Evolutionary conservation across 805 yeast species (phyloP), one percentile per base, ranked within the genome.

Genomic region (Kuraishia cidri): DNA sequence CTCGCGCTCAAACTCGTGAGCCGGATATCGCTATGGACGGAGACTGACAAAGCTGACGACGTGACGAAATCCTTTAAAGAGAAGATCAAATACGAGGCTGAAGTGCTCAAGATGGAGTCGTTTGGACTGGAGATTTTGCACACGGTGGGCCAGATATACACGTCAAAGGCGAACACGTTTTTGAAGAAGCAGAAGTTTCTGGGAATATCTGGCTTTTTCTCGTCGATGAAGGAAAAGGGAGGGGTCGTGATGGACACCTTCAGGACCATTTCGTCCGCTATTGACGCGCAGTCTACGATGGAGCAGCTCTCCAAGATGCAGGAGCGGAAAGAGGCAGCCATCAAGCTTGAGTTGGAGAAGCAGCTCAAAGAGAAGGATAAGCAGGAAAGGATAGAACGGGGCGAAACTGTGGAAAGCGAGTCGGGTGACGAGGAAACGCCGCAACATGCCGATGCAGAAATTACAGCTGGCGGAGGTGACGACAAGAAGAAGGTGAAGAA

Each of bases 41-140:
- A 79, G 46, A 74, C 87, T n/a, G 69, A 66, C 20, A 69, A 71
- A 44, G 77, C 74, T 33, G 62, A 60, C 0, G 84, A 75, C 21
- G 77, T 87, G 25, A 64, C 79, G 33, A 52, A 55, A 5, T 67
- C 80, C 0, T 81, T 72, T 47, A 58, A 53, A n/a, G 45, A 46
- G 9, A 74, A 75, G 42, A 60, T 83, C 19, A 56, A 60, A 25
- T 60, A 62, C 34, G 92, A 83, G 48, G 72, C 82, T 28, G 88
- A 82, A 43, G 82, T 82, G 39, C 63, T 92, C 50, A 92, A 92
- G 55, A 74, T 86, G 69, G 98, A 92, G 64, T 84, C 95, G 34
- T 92, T 92, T 60, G 99, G 99, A 10, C 58, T 90, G 32, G 95
- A 90, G 57, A 65, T 92, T 32, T 62, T 90, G 42, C 87, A 80